Evolutionary conservation across 805 yeast species (phyloP), one percentile per base, ranked within the genome.

Genomic region (Sugiyamaella chiloensis): DNA sequence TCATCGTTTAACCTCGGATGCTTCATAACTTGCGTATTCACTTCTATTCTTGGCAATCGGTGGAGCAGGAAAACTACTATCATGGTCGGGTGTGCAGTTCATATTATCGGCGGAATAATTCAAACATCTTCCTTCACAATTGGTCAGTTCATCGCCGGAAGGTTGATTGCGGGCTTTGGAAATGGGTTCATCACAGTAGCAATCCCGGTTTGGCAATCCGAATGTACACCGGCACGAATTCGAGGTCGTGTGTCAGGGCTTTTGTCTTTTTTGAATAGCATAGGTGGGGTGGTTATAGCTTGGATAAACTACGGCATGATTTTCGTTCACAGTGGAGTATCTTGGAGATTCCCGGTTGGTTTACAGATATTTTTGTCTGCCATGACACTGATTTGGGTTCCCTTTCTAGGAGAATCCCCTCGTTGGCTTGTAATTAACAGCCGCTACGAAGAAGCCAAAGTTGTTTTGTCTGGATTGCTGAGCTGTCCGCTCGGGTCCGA

Each of bases 401-500:
- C 78, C 36, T 73, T 76, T 29, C 66, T 88, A n/a, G 96, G 96
- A 0, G 96, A 88, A 62, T 79, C 88, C 32, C 96, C 96, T 0
- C 71, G 96, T 49, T 88, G 74, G 66, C 83, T 76, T 59, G 87
- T 88, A 8, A 78, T 78, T 58, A 79, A 82, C 53, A 82, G 83
- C 63, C 71, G 82, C 45, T 61, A 84, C 20, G 83, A 79, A 41
- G 78, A 75, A 39, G 96, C 96, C 3, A 20, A 31, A 21, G 44
- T 42, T 4, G 56, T 56, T 14, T 52, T 55, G 26, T 42, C 53
- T 4, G 52, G 50, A 3, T 24, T 51, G 20, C 52, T 42, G 20
- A 49, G 44, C 23, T 27, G 36, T 23, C 40, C 29, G 20, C 14
- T 40, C 6, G 52, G 53, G 29, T 27, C 44, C 24, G 51, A 40